phyloP scores from a whole-genome alignment of 441 rosid species.

The Omphalea diandra region DNA sequence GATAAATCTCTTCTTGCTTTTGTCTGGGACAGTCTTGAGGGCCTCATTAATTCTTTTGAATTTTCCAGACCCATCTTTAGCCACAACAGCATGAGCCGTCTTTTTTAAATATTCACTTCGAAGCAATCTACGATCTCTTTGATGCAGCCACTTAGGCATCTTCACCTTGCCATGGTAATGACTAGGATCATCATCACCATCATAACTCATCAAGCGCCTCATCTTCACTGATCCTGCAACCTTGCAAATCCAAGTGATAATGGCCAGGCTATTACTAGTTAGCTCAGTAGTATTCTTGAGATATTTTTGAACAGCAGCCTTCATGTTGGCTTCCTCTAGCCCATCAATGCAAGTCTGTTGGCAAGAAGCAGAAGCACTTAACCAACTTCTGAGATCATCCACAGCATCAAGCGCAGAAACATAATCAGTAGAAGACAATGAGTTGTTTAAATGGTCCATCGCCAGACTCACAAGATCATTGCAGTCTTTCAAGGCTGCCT shows the following conservation, averaged over 20 bases:
- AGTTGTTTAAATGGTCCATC: neutral
- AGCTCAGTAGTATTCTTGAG: neutral
- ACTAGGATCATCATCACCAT: too few species aligned
- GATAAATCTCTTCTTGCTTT: neutral
- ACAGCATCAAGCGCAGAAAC: neutral
- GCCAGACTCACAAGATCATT: neutral
- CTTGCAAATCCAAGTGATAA: neutral
- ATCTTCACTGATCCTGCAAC: neutral
- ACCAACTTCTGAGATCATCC: neutral
- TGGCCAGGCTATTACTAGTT: neutral
- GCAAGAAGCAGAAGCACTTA: neutral
- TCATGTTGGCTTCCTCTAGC: neutral
- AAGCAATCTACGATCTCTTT: neutral
- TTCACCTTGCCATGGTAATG: too few species aligned
- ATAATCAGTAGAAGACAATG: neutral
- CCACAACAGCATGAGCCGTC: neutral
- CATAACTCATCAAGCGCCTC: neutral
- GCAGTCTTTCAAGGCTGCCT: neutral
- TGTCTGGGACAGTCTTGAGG: neutral
- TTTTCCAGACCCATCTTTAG: neutral
- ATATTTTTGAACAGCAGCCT: neutral
- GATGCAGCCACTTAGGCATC: neutral
- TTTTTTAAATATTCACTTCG: neutral
- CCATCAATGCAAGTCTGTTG: conserved; percentile 2
- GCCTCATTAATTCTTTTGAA: neutral